Evolutionary conservation across 2,329 filamentous ascomycete species (phyloP).

Genomic region (Talaromyces sp.): DNA sequence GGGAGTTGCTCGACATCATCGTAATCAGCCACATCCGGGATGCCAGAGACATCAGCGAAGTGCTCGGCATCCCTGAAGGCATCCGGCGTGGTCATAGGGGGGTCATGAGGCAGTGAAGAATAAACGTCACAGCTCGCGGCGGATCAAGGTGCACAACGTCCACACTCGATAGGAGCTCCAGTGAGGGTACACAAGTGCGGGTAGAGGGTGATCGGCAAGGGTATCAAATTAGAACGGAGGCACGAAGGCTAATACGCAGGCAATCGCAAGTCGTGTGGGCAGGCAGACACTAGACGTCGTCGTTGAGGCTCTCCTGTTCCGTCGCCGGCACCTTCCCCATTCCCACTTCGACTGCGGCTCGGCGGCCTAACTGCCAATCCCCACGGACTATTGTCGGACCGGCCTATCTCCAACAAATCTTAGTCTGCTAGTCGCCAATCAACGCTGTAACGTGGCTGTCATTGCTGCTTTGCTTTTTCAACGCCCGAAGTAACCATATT

Average conservation of each 20-base stretch:
- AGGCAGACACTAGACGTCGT: not conserved
- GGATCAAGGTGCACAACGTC: not conserved
- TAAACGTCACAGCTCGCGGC: not conserved
- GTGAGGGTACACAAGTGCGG: slow-evolving; percentile 1
- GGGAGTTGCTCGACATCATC: not conserved
- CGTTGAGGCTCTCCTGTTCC: slow-evolving; percentile 15
- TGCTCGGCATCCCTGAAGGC: slow-evolving; percentile 46
- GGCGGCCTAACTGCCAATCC: not conserved
- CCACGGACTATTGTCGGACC: slow-evolving; percentile 14
- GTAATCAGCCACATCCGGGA: slow-evolving; percentile 29
- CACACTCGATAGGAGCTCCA: not conserved
- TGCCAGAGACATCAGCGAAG: slow-evolving; percentile 45
- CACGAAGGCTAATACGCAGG: not conserved
- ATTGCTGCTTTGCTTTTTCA: not conserved
- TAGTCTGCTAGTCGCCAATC: not conserved
- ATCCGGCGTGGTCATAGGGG: slow-evolving; percentile 48
- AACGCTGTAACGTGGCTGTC: not conserved
- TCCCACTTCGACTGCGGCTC: slow-evolving; percentile 11
- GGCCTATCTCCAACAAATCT: not conserved
- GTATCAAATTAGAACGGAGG: not conserved
- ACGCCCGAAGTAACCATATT: not conserved
- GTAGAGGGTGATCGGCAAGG: not conserved
- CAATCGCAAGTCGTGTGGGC: not conserved
- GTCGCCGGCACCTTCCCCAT: not conserved
- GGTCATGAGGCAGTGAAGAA: slow-evolving; percentile 36